phyloP scores from a whole-genome alignment of 768 basidiomycete species.

The Cyathus striatus region DNA sequence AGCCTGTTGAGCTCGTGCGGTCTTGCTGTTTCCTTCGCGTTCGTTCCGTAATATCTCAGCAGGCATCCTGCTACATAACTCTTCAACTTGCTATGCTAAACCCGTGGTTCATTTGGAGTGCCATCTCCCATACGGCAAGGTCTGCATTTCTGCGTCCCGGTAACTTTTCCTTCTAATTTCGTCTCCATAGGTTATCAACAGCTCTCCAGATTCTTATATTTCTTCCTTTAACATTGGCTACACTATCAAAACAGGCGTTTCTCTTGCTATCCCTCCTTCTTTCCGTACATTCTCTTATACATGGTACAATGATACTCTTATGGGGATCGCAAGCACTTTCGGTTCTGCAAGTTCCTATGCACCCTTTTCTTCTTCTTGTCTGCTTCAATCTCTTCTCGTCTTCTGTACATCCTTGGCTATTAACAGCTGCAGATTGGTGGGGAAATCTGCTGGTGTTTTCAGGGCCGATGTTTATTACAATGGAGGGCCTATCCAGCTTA shows the following conservation, averaged over 20 bases:
- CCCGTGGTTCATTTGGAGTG: constrained; percentile 65
- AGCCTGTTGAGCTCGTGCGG: no score
- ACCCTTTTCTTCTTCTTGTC: constrained; percentile 80
- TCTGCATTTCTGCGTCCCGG: constrained; percentile 11
- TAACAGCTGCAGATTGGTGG: constrained; percentile 64
- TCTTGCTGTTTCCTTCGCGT: no score
- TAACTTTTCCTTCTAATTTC: constrained; percentile 2
- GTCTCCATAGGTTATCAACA: constrained; percentile 55
- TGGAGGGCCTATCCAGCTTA: constrained; percentile 83
- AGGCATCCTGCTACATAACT: no score
- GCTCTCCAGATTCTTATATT: constrained; percentile 79
- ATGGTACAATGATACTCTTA: constrained; percentile 71
- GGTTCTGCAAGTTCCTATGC: constrained; percentile 80
- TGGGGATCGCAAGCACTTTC: constrained; percentile 71
- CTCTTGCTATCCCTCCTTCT: constrained; percentile 77
- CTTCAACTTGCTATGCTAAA: constrained; percentile 41
- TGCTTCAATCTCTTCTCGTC: constrained; percentile 83
- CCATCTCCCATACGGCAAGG: constrained; percentile 61
- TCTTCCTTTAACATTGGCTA: constrained; percentile 79
- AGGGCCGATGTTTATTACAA: constrained; percentile 72
- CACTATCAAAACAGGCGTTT: constrained; percentile 75
- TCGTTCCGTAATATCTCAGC: no score
- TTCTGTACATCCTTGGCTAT: constrained; percentile 51
- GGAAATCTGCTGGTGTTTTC: constrained; percentile 63
- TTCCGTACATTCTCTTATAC: constrained; percentile 71